Base-by-base conservation (phyloP, 352 stramenopile species). In the Phytophthora sp. region DNA sequence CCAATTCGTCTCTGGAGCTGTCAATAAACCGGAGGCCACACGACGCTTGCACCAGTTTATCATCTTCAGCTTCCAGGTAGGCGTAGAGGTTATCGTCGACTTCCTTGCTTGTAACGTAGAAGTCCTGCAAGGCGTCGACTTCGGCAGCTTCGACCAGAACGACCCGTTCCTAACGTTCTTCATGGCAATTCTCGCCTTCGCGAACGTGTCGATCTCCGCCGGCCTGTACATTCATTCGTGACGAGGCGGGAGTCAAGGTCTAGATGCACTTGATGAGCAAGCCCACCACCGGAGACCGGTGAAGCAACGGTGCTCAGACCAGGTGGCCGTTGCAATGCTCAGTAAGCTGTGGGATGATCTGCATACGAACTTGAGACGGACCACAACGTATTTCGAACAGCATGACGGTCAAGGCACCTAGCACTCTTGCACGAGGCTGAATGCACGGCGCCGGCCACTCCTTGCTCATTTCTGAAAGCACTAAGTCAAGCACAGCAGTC, bases 161-260 rank as follows among this genome's bases (percentile, higher is more conserved):
- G 42, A 62, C 42, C 62, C 72, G 43, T 77, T 77, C 53, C 37
- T 72, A 13, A 56, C 62, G 26, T 38, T 75, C 18, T 80, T 80
- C 15, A 43, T 69, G 17, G 38, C 75, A 4, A 51, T 53, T 26
- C 23, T 72, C 42, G 24, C 74, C 26, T 48, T 43, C 12, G 45
- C 30, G 27, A 58, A 39, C 18, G 42, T 51, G 1, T 48, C 58
- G 5, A 60, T 61, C 26, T 66, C 48, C 13, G 38, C 58, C 4
- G 50, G 58, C 3, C 26, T 67, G 4, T 67, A 56, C 34, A 54
- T 67, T 9, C 42, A 37, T 34, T 50, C 26, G 10, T 60, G 57
- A n/a, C n/a, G n/a, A n/a, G n/a, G n/a, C n/a, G n/a, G n/a, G n/a
- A 60, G 2, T 24, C 17, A 35, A 17, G 13, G 24, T 20, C 23